Conservation (phyloP, 1,284 basidiomycete species). For the Ceratobasidium sp. region DNA sequence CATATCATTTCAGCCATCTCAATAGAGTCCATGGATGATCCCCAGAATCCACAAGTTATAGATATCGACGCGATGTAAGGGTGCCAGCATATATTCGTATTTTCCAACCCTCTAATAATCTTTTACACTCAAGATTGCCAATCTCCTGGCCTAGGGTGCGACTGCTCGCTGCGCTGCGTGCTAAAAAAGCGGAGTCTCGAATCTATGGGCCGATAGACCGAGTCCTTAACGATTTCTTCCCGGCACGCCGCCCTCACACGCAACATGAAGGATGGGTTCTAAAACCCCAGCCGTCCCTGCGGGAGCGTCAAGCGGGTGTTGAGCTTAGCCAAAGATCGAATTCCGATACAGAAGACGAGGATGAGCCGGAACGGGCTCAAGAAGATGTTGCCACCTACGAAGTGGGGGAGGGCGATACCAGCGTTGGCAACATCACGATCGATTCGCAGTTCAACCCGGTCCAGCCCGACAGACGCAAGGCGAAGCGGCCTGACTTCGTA, state of each 20-base stretch:
- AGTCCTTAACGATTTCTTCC: neutral
- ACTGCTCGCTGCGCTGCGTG: neutral
- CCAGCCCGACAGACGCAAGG: neutral
- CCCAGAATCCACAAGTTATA: too few relatives aligned
- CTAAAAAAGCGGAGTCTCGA: neutral
- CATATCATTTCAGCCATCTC: too few relatives aligned
- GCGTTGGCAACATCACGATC: slow-evolving; percentile 4
- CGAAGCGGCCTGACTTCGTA: neutral
- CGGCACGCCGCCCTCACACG: neutral
- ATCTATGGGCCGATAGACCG: neutral
- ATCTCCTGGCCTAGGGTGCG: neutral
- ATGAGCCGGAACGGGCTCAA: neutral
- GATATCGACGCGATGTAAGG: too few relatives aligned
- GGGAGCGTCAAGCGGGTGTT: too few relatives aligned
- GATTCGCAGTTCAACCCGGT: neutral
- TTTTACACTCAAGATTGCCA: neutral
- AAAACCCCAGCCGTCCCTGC: too few relatives aligned
- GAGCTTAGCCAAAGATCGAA: too few relatives aligned
- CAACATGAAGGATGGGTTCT: too few relatives aligned
- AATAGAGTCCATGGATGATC: too few relatives aligned
- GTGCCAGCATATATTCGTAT: neutral
- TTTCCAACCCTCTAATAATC: neutral
- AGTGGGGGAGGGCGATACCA: neutral
- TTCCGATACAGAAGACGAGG: neutral
- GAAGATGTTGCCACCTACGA: neutral